Conservation (phyloP, 495 filamentous ascomycete genomes). For the Tuber microsphaerosporum region DNA sequence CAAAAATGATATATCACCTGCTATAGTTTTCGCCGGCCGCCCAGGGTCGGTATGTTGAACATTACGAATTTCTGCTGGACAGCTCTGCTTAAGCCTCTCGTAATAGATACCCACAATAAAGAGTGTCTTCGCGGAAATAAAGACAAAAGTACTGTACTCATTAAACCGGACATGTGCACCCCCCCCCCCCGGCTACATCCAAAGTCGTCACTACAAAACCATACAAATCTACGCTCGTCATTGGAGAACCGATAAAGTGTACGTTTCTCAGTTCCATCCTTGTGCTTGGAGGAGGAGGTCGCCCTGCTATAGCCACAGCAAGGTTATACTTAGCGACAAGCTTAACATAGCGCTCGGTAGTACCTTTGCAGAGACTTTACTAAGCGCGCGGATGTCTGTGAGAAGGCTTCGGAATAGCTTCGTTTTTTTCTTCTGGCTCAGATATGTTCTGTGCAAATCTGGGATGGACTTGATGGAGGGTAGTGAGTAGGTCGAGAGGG, state of each 20-base stretch:
- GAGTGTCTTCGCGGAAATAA: neutral
- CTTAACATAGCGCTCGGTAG: neutral
- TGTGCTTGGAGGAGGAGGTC: neutral
- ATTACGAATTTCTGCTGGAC: neutral
- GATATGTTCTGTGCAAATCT: no score
- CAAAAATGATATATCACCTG: neutral
- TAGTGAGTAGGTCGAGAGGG: no score
- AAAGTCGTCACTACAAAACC: conserved; percentile 10
- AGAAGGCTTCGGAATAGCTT: no score
- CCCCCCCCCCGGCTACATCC: neutral
- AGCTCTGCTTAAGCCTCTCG: neutral
- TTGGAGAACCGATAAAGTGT: conserved; percentile 2
- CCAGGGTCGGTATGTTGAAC: conserved; percentile 8
- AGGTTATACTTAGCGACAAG: neutral
- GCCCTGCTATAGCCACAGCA: accelerated
- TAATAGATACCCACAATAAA: neutral
- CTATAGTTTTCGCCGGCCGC: neutral
- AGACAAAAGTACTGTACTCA: conserved; percentile 14
- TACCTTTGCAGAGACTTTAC: neutral
- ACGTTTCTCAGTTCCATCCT: neutral
- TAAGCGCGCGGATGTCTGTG: no score
- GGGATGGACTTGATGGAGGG: no score
- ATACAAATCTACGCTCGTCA: conserved; percentile 14
- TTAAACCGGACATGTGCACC: conserved; percentile 10
- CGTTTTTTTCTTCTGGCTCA: no score